phyloP scores from a whole-genome alignment of 352 stramenopile genomes.

The Phytophthora chlamydospora region DNA sequence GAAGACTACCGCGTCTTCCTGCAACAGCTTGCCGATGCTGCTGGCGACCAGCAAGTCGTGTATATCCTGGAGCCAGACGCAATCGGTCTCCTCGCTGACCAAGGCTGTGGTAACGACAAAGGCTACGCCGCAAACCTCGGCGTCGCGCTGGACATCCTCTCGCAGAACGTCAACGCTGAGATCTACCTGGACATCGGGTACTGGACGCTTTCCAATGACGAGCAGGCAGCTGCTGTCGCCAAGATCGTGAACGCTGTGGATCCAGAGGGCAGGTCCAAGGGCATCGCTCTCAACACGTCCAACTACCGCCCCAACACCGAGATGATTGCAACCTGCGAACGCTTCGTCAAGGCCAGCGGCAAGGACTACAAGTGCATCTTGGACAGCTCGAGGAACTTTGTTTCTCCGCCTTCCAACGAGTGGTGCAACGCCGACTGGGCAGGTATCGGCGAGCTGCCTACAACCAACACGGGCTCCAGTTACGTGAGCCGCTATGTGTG shows the following conservation, averaged over 20 bases:
- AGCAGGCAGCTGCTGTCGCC: conserved; percentile 31
- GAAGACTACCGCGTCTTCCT: conserved; percentile 53
- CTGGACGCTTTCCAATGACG: conserved; percentile 48
- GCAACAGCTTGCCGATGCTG: conserved; percentile 31
- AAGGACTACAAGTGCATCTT: conserved; percentile 50
- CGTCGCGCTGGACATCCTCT: conserved; percentile 51
- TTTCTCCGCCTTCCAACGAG: conserved; percentile 23
- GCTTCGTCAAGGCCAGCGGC: conserved; percentile 36
- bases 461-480: conserved; percentile 34
- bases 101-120: conserved; percentile 42
- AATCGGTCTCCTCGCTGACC: conserved; percentile 48
- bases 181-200: conserved; percentile 70
- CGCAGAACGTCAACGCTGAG: conserved; percentile 54
- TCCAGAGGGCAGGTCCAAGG: conserved; percentile 33
- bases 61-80: conserved; percentile 73
- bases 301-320: conserved; percentile 53
- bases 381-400: conserved; percentile 48
- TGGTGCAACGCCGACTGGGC: conserved; percentile 53
- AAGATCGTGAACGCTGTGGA: conserved; percentile 42
- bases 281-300: conserved; percentile 63
- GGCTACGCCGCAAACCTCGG: conserved; percentile 56
- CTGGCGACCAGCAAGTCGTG: conserved; percentile 45
- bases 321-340: conserved; percentile 36
- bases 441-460: conserved; percentile 47
- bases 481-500: conserved; percentile 48